Evolutionary conservation across 202 grass and related monocot species (phyloP).

Genomic region (Bolboschoenoplectus hybrid): DNA sequence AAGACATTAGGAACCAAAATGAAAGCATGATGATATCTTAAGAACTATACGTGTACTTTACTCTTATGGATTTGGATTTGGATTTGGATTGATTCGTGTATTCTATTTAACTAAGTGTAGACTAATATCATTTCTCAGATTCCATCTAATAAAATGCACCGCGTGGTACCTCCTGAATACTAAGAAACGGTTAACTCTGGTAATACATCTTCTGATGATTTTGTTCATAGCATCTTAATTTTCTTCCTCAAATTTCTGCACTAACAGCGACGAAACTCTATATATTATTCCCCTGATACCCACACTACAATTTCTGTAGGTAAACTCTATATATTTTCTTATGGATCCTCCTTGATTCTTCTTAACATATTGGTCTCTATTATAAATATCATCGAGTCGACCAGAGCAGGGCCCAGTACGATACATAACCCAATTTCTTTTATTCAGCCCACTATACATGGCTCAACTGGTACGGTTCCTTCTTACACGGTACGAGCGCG

Average conservation of each 20-base stretch:
- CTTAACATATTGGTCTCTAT: neutral
- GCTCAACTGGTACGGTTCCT: neutral
- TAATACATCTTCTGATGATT: neutral
- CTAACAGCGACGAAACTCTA: neutral
- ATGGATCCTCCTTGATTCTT: neutral
- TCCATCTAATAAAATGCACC: too few relatives aligned
- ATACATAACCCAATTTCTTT: constrained; percentile 7
- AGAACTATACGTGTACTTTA: too few relatives aligned
- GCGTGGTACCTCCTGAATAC: neutral
- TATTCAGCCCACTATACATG: neutral
- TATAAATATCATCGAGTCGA: neutral
- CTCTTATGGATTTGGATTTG: too few relatives aligned
- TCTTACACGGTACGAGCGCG: too few relatives aligned
- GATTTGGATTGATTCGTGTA: too few relatives aligned
- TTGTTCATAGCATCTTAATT: neutral
- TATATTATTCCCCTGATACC: neutral
- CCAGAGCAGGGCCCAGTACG: neutral
- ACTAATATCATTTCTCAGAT: too few relatives aligned
- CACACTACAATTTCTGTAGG: neutral
- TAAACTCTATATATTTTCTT: neutral
- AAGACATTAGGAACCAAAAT: too few relatives aligned
- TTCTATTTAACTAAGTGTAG: too few relatives aligned
- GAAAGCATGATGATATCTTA: too few relatives aligned
- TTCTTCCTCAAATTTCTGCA: neutral
- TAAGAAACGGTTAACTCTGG: neutral